Evolutionary conservation across 2,329 filamentous ascomycete species (phyloP), one percentile per base, ranked within the genome.

Genomic region (Cercospora sp.): DNA sequence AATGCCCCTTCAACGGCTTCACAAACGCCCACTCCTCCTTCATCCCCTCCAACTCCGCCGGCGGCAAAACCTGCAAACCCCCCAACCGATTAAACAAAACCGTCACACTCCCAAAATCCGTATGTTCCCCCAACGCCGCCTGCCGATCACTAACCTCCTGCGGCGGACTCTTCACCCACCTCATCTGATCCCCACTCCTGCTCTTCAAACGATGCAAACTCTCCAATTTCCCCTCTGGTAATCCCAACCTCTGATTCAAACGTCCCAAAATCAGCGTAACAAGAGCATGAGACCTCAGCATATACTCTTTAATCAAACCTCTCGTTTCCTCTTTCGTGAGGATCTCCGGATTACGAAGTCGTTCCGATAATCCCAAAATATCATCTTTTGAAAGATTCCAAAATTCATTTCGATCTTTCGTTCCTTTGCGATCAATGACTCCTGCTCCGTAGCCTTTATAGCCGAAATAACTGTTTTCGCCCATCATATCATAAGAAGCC

Each of bases 341-440:
- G n/a, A 83, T 37, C 0, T 77, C 70, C 5, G 84, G 85, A 3
- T 81, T 79, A 2, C 83, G 77, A 0, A 74, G 28, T 5, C 30
- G n/a, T 21, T 37, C 53, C 3, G 69, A 2, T 76, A 83, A 59
- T 8, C 75, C 79, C 3, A 87, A 71, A 34, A 86, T 81, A 64
- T 86, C 84, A 71, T 87, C 84, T 78, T 86, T 86, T 10, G 82
- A 83, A 26, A 84, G 81, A 74, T 87, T 86, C 75, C 86, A 87
- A 66, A 86, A 86, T 69, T 87, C 85, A 69, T 85, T 85, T 43
- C 82, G 76, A 70, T 87, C 85, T 28, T 77, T 74, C 5, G 82
- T 85, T 0, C 86, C 85, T 21, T 80, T 68, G 5, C 76, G 76
- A 70, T 87, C 85, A 10, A 85, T 78, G 0, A 84, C 75, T 3